Evolutionary conservation across 805 yeast species (phyloP), one percentile per base, ranked within the genome.

Genomic region (Maudiozyma barnettii): DNA sequence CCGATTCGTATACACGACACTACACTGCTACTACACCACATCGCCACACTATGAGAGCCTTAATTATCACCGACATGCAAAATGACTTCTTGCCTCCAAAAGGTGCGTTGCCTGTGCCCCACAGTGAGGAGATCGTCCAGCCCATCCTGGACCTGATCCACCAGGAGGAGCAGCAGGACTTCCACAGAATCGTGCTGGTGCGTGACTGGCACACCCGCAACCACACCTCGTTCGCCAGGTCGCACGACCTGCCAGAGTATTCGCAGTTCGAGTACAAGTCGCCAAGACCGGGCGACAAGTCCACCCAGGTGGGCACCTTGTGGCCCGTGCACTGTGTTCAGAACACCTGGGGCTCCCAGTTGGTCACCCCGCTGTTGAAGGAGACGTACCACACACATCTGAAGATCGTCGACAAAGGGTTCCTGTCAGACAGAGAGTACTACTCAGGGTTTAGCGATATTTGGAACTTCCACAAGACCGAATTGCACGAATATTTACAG

Each of bases 321-420:
- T 90, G 97, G 97, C 97, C 98, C 0, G 90, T 77, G 47, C 98
- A 90, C 61, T 90, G 97, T 63, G 77, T 90, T 14, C 90, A 86
- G 57, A 71, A 73, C 45, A 72, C 89, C 0, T 43, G 53, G 5
- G 98, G 97, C 0, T 74, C 90, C 0, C 71, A 74, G 35, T 70
- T 88, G 45, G 63, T 67, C 36, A 55, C 58, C 2, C 56, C 58
- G 0, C 54, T 65, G 44, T 64, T 78, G 46, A 51, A 49, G 13
- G 55, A 55, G 31, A 56, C 72, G 39, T 67, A 68, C 49, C 60
- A 63, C 23, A 63, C 72, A 3, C 68, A 48, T 23, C 45, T 49
- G 26, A 75, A 29, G 54, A 68, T 78, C 1, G 79, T 90, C 7
- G 71, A 73, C 49, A 90, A 91, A 65, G 98, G 97, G 0, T 74